phyloP scores from a whole-genome alignment of 2,329 filamentous ascomycete genomes.

The Fusarium kyushuense region DNA sequence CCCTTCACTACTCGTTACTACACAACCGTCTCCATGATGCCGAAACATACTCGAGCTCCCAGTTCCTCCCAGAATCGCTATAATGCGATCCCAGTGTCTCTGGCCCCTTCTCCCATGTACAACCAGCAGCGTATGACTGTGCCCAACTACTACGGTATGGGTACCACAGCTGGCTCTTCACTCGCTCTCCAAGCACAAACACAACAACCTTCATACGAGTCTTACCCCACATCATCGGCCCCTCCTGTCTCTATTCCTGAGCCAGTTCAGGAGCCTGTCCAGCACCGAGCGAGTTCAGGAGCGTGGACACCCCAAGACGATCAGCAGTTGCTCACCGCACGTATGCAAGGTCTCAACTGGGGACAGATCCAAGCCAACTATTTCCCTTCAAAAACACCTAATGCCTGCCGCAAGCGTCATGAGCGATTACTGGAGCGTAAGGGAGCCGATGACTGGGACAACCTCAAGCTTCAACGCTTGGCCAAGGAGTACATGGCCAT shows the following conservation, averaged over 20 bases:
- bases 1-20: slow-evolving; percentile 28
- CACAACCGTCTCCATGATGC: slow-evolving; percentile 52
- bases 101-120: slow-evolving; percentile 59
- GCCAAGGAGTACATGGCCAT: slow-evolving; percentile 83
- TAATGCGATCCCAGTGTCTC: slow-evolving; percentile 54
- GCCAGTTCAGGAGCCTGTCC: slow-evolving; percentile 52
- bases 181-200: slow-evolving; percentile 51
- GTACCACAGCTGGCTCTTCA: slow-evolving; percentile 51
- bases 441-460: slow-evolving; percentile 82
- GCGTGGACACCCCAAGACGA: slow-evolving; percentile 83
- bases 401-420: slow-evolving; percentile 90
- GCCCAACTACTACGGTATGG: slow-evolving; percentile 57
- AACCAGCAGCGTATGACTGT: slow-evolving; percentile 57
- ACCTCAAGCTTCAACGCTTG: slow-evolving; percentile 77
- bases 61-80: slow-evolving; percentile 52
- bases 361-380: slow-evolving; percentile 79
- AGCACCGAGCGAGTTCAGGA: slow-evolving; percentile 69
- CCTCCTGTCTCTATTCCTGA: slow-evolving; percentile 51
- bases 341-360: slow-evolving; percentile 85
- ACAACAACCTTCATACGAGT: slow-evolving; percentile 54
- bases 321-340: slow-evolving; percentile 76
- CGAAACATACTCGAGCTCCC: slow-evolving; percentile 59
- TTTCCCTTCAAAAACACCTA: slow-evolving; percentile 82
- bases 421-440: slow-evolving; percentile 84
- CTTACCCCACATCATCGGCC: slow-evolving; percentile 53